Evolutionary conservation across 108 stramenopile species (phyloP).

Genomic region (Seminavis robusta): DNA sequence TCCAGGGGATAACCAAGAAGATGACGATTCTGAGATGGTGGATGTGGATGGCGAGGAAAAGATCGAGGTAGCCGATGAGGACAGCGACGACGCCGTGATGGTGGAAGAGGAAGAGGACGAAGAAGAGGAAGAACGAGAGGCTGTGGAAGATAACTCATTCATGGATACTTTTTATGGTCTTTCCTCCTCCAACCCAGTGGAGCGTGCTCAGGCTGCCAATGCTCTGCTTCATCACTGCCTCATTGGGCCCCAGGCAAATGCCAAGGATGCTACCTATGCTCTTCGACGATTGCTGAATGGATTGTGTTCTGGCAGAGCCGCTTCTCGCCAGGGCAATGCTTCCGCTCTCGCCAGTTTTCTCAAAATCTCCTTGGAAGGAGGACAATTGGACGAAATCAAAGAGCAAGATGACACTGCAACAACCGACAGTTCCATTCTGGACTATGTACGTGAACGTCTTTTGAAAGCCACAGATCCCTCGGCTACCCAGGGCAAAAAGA

Average conservation of each 20-base stretch:
- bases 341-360: constrained; percentile 73
- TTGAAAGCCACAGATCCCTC: constrained; percentile 35
- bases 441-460: constrained; percentile 52
- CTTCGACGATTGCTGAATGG: constrained; percentile 77
- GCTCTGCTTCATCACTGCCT: constrained; percentile 71
- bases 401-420: constrained; percentile 23
- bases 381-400: constrained; percentile 31
- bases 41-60: constrained; percentile 25
- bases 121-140: background rate
- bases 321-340: constrained; percentile 83
- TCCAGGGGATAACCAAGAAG: background rate
- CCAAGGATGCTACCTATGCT: constrained; percentile 77
- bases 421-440: constrained; percentile 17
- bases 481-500: constrained; percentile 51
- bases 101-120: constrained; percentile 17
- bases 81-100: constrained; percentile 6
- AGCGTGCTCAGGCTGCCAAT: constrained; percentile 64
- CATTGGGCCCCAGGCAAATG: constrained; percentile 42
- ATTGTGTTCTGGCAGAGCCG: constrained; percentile 77
- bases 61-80: constrained; percentile 11
- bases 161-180: constrained; percentile 80
- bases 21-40: constrained; percentile 21
- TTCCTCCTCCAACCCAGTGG: constrained; percentile 47
- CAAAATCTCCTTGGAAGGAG: constrained; percentile 42
- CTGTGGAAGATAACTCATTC: constrained; percentile 42